These are phyloP conservation scores for Leccinum rimulosum DNA, from an alignment of 768 basidiomycete genomes.

Conservation along the genomic window DNA sequence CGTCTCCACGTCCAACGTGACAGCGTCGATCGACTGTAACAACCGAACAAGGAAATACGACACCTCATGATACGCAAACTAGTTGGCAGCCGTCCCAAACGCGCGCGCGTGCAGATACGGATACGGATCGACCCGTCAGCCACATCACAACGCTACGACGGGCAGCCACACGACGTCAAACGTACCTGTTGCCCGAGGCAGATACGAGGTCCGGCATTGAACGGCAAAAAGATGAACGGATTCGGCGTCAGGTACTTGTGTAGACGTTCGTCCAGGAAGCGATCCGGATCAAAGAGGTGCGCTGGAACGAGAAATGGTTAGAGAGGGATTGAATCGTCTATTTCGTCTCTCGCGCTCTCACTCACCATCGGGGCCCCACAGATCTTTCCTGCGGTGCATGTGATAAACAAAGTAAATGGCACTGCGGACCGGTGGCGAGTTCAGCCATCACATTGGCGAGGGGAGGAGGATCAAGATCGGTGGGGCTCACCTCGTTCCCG, in stretches of 20 bases:
- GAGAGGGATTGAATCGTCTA: neutral
- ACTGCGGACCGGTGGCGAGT: conserved; percentile 6
- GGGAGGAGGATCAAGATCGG: neutral
- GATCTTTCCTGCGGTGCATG: conserved; percentile 39
- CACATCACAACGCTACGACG: neutral
- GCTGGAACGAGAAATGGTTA: conserved; percentile 8
- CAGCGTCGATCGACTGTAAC: conserved; percentile 44
- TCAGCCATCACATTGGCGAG: neutral
- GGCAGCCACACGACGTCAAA: neutral
- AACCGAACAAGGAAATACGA: conserved; percentile 54
- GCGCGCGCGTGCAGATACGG: no score
- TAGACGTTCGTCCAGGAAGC: conserved; percentile 59
- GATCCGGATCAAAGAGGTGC: conserved; percentile 57
- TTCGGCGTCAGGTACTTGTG: conserved; percentile 53
- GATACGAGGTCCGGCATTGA: conserved; percentile 66
- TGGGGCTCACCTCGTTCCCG: conserved; percentile 27
- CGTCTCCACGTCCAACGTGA: conserved; percentile 38
- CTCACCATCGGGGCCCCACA: conserved; percentile 39
- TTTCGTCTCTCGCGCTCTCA: neutral
- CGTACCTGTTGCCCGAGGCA: conserved; percentile 52
- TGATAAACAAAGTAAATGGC: conserved; percentile 25
- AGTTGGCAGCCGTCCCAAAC: neutral
- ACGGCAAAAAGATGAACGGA: conserved; percentile 68
- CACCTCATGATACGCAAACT: conserved; percentile 57
- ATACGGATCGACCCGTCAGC: neutral